Evolutionary conservation across 2,329 filamentous ascomycete species (phyloP), one percentile per base, ranked within the genome.

Genomic region (Penicillium psychrosexuale): DNA sequence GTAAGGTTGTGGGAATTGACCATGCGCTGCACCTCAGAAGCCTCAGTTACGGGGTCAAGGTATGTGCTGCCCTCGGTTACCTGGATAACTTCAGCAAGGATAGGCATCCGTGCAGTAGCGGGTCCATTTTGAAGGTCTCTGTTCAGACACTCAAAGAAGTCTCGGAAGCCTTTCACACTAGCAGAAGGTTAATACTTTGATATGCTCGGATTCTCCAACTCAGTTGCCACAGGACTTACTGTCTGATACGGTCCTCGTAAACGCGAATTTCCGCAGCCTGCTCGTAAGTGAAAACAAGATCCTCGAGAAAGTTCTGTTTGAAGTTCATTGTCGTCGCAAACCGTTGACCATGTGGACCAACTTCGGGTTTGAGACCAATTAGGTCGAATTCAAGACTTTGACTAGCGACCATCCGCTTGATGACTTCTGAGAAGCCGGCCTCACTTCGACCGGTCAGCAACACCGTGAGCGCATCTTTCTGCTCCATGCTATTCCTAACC

Each of bases 401-500:
- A 73, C 88, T 89, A 19, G 78, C 78, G 19, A 89, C 80, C 73
- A 97, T 97, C 65, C 86, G 87, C 74, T 88, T 89, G 70, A 99
- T 81, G 33, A 97, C 79, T 0, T 90, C 85, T 40, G 85, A 79
- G 68, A 96, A 97, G 52, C 82, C 85, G 11, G 79, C 78, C 74
- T 97, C 91, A 33, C 85, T 84, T 38, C 94, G 85, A 27, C 94
- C 94, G 0, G 94, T 99, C 59, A 99, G 80, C 11, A 97, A 82
- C 40, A 99, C 87, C 47, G 85, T 90, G 36, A 97, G 77, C 0
- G 89, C 89, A 69, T 95, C 91, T 60, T 90, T 88, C 69, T 97
- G 90, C 68, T 88, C 77, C 79, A 89, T 89, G 70, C 88, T 92
- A 53, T 97, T 78, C 66, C 83, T 81, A 38, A 95, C 91, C 30